Base-by-base conservation (phyloP, 2,329 filamentous ascomycete genomes). In the Sordariomycetes sp. region DNA sequence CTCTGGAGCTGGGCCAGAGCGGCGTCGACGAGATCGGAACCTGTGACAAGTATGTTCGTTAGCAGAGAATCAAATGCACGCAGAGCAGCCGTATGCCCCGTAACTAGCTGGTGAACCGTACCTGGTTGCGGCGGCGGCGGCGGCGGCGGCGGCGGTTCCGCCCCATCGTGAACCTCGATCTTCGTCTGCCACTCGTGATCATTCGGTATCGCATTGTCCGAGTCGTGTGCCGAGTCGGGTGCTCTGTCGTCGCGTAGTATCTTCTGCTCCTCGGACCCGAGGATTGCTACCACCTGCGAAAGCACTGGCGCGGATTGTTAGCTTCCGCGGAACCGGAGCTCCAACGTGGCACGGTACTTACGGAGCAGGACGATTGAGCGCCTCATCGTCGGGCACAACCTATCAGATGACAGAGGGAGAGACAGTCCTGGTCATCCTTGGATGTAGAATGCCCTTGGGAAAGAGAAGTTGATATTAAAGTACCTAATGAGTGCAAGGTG, bases 1-100 rank as follows among this genome's bases (percentile, higher is more conserved):
- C 77, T 78, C 48, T 68, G 69, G 45, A 83, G 70, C 61, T 80
- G 76, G 50, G 66, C 65, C 57, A 78, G 66, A 5, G 80, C 80
- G 32, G 74, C 70, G 52, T 79, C 75, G 57, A 82, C 77, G 17
- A 79, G 69, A 54, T 81, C 77, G 62, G 74, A 74, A 48, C 78
- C 79, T 78, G 60, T 10, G 7, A 51, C 42, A 36, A 52, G n/a
- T 34, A 57, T 58, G 32, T 62, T 7, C 2, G 52, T 57, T 57
- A 57, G 51, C 51, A 15, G 36, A n/a, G 15, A 17, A 13, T 20
- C 28, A 15, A 34, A 20, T 5, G 22, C 15, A 10, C 35, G 24
- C 10, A 3, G 22, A 10, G 20, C 10, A 22, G 45, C 22, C n/a
- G 10, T 50, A 20, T 20, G n/a, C n/a, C n/a, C 12, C 10, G 45